phyloP scores from a whole-genome alignment of 208 protist species.

The Porcisia hertigi region DNA sequence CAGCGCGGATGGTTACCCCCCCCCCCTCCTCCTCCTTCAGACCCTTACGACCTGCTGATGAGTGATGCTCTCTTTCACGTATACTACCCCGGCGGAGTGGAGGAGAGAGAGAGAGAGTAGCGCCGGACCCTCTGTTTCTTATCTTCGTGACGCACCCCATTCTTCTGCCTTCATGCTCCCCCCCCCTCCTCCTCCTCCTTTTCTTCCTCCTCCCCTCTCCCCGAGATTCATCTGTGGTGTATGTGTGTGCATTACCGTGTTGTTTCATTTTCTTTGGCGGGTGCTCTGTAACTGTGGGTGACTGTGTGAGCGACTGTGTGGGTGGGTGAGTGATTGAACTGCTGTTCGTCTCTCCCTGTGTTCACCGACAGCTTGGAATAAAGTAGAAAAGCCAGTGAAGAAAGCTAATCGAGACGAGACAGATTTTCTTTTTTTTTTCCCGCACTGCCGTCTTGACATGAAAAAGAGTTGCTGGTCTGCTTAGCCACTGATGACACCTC shows the following conservation, averaged over 20 bases:
- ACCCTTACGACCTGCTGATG: too few species aligned
- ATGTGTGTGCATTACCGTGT: neutral
- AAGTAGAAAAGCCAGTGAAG: neutral
- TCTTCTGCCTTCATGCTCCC: neutral
- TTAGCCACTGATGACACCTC: neutral
- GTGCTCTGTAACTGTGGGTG: too few species aligned
- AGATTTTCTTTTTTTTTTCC: neutral
- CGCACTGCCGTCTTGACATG: neutral
- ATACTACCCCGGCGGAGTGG: too few species aligned
- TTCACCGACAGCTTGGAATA: neutral
- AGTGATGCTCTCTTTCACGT: too few species aligned
- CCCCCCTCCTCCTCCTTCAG: too few species aligned
- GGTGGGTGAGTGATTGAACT: too few species aligned
- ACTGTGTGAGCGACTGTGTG: too few species aligned
- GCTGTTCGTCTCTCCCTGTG: neutral
- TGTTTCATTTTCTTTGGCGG: neutral
- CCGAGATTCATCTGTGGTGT: neutral
- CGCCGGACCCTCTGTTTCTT: too few species aligned
- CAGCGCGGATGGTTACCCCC: too few species aligned
- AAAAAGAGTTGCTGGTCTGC: neutral
- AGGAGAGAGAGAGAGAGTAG: too few species aligned
- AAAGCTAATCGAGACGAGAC: neutral
- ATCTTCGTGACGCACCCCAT: too few species aligned
- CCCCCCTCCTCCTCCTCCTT: neutral
- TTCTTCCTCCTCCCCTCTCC: too few species aligned